Conservation (phyloP, 371 early-diverging fungal genomes). For the Homolaphlyctis polyrhiza region DNA sequence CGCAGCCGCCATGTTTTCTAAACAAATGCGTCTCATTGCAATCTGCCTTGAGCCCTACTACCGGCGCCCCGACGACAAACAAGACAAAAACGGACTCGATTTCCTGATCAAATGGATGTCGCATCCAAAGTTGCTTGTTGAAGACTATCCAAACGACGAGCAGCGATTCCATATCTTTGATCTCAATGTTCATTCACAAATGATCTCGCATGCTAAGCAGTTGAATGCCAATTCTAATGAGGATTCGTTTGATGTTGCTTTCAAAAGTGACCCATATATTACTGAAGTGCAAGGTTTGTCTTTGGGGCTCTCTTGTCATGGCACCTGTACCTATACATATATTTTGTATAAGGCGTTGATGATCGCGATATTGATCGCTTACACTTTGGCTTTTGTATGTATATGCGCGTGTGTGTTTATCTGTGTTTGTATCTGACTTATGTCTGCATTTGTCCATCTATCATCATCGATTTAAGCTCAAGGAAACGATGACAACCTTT, state of each 20-base stretch:
- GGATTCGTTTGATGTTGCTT: conserved; percentile 9
- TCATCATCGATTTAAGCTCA: no score
- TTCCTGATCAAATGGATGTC: conserved; percentile 46
- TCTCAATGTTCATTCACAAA: not conserved
- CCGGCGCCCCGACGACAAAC: conserved; percentile 26
- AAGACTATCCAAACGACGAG: conserved; percentile 35
- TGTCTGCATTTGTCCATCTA: no score
- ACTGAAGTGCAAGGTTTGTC: conserved; percentile 6
- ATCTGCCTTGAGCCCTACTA: conserved; percentile 47
- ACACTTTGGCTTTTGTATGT: not conserved
- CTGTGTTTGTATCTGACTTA: no score
- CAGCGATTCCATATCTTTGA: conserved; percentile 32
- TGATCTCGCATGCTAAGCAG: not conserved
- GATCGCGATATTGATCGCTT: not conserved
- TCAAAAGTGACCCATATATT: conserved; percentile 12
- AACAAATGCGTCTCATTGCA: conserved; percentile 32
- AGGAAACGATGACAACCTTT: not conserved
- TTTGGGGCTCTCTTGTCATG: not conserved
- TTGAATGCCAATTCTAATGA: not conserved
- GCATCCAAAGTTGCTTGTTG: conserved; percentile 38
- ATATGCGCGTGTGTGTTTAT: no score
- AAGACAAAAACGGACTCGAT: conserved; percentile 45
- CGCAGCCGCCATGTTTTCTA: conserved; percentile 23
- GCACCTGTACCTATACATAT: not conserved
- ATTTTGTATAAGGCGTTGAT: not conserved